Evolutionary conservation across 1,284 basidiomycete species (phyloP).

Genomic region (Leccinum huronense): DNA sequence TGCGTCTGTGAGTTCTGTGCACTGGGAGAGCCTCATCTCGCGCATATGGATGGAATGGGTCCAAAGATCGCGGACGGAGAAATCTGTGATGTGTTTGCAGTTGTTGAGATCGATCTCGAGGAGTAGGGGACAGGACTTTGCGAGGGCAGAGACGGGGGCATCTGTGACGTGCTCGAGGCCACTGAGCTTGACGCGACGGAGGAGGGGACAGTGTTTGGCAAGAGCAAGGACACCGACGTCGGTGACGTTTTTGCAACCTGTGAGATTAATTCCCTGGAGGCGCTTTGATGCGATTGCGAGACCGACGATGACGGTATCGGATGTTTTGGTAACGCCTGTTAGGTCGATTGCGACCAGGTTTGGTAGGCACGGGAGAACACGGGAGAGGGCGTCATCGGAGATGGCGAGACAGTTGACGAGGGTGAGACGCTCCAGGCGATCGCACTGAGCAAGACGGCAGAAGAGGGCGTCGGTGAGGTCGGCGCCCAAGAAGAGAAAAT

Average conservation of each 20-base stretch:
- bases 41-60: slow-evolving; percentile 78
- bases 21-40: slow-evolving; percentile 86
- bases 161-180: slow-evolving; percentile 79
- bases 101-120: slow-evolving; percentile 93
- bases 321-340: slow-evolving; percentile 68
- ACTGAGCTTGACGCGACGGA: slow-evolving; percentile 88
- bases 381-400: slow-evolving; percentile 64
- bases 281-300: slow-evolving; percentile 72
- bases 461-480: slow-evolving; percentile 82
- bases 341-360: slow-evolving; percentile 90
- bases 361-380: slow-evolving; percentile 69
- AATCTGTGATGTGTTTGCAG: slow-evolving; percentile 78
- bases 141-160: slow-evolving; percentile 74
- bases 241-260: slow-evolving; percentile 80
- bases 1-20: slow-evolving; percentile 75
- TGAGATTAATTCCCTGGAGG: slow-evolving; percentile 92
- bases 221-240: slow-evolving; percentile 78
- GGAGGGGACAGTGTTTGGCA: slow-evolving; percentile 69
- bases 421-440: slow-evolving; percentile 87
- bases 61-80: slow-evolving; percentile 84
- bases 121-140: slow-evolving; percentile 81
- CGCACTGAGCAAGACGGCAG: slow-evolving; percentile 71
- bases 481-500: slow-evolving; percentile 75
- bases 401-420: slow-evolving; percentile 82
- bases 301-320: slow-evolving; percentile 68